A percentile compares a stretch with the other conserved stretches of the same genome.
These are phyloP conservation scores for Rehmannia glutinosa DNA, from an alignment of 257 asterid species.

Conservation along the genomic window DNA sequence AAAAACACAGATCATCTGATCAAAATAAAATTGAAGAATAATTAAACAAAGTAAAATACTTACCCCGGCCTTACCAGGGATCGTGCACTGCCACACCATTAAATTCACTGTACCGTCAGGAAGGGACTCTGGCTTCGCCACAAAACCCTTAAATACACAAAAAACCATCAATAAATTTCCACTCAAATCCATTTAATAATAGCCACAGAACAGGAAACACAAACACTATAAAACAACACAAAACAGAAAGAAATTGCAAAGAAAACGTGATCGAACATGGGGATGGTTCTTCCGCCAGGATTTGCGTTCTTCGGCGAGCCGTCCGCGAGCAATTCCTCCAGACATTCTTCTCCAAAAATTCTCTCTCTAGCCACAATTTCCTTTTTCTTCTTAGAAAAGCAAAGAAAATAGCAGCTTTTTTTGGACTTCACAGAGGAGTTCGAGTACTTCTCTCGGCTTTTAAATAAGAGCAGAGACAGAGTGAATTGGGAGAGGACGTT, in stretches of 20 bases:
- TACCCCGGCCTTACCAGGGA: slow-evolving; percentile 76
- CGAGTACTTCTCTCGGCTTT: slow-evolving; percentile 3
- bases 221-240: no score
- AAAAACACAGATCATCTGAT: neutral
- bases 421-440: no score
- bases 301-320: slow-evolving; percentile 52
- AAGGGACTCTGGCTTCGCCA: slow-evolving; percentile 62
- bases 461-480: neutral
- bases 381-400: neutral
- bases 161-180: neutral
- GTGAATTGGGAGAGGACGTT: neutral
- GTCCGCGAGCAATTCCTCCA: slow-evolving; percentile 54
- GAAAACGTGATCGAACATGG: slow-evolving; percentile 27
- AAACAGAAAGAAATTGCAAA: neutral
- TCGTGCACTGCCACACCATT: slow-evolving; percentile 69
- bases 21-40: neutral
- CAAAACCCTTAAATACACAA: slow-evolving; percentile 49
- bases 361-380: neutral
- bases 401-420: neutral
- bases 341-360: slow-evolving; percentile 28
- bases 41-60: neutral
- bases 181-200: slow-evolving; percentile 8
- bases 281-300: slow-evolving; percentile 58
- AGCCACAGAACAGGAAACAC: neutral
- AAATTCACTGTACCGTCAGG: slow-evolving; percentile 62